A percentile compares a stretch with the other conserved stretches of the same genome.
These are phyloP conservation scores for Bullera alba DNA, from an alignment of 768 basidiomycete genomes.

Conservation along the genomic window DNA sequence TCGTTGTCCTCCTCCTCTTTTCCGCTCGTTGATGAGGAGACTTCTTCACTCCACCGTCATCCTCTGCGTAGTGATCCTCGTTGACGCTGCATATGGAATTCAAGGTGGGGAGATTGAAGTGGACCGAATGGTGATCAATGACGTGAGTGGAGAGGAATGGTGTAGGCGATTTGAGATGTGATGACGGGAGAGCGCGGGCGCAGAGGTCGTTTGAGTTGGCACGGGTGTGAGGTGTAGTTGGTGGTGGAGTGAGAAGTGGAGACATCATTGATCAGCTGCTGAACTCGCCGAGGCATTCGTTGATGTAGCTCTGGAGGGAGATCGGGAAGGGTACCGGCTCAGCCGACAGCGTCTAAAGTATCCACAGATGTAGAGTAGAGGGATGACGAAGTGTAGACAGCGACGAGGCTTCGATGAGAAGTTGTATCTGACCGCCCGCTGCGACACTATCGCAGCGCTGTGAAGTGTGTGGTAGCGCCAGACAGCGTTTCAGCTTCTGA, in stretches of 20 bases:
- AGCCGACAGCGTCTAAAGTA: no score
- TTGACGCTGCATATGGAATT: neutral
- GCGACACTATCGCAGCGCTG: no score
- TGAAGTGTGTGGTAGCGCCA: no score
- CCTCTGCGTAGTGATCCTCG: neutral
- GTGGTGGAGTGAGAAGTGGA: conserved; percentile 30
- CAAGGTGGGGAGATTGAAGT: neutral
- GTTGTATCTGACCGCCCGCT: no score
- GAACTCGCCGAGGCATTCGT: no score
- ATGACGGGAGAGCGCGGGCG: neutral
- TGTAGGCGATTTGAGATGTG: neutral
- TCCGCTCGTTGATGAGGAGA: conserved; percentile 9
- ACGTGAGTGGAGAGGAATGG: neutral
- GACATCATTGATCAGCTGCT: neutral
- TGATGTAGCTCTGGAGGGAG: no score
- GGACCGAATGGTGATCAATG: neutral
- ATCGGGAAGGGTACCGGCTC: no score
- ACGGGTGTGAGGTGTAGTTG: conserved; percentile 19
- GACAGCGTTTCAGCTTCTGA: no score
- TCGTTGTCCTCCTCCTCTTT: conserved; percentile 11
- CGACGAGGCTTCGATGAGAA: no score
- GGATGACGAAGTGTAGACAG: no score
- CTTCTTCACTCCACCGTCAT: conserved; percentile 2
- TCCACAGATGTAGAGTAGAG: no score
- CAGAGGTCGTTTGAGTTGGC: conserved; percentile 1